phyloP scores from a whole-genome alignment of 176 grass and related monocot genomes.

The Carex kokanica region DNA sequence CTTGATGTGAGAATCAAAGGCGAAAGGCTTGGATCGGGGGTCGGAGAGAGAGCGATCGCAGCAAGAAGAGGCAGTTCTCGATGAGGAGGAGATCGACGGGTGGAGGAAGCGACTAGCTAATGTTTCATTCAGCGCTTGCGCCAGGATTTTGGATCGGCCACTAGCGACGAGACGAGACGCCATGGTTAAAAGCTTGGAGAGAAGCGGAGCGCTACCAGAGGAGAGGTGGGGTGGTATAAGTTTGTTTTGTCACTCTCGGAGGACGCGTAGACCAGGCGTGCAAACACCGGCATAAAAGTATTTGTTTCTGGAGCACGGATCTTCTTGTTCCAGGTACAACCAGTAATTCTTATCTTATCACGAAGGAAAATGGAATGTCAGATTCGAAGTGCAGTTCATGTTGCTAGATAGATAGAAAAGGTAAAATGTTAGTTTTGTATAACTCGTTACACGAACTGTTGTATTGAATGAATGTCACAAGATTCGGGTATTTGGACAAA shows the following conservation, averaged over 20 bases:
- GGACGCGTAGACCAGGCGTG: neutral
- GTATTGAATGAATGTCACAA: neutral
- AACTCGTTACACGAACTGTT: neutral
- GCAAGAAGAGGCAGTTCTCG: neutral
- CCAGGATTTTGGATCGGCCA: conserved; percentile 24
- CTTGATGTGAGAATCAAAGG: conserved; percentile 16
- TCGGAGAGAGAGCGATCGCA: conserved; percentile 14
- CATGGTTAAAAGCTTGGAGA: conserved; percentile 20
- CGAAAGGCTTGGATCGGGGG: conserved; percentile 23
- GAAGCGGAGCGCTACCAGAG: neutral
- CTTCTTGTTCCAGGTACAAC: neutral
- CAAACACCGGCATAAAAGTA: neutral
- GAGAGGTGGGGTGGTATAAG: neutral
- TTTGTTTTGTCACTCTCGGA: neutral
- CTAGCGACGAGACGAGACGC: conserved; percentile 27
- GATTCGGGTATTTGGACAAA: neutral
- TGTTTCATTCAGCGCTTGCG: neutral
- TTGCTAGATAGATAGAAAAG: neutral
- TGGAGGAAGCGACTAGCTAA: neutral
- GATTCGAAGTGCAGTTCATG: neutral
- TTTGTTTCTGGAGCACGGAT: neutral
- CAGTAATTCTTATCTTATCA: neutral
- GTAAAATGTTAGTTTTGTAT: neutral
- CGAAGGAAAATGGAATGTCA: too few species aligned
- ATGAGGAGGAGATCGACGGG: neutral